Evolutionary conservation across 257 asterid genomes (phyloP).

Genomic region (Verbascum thapsus): DNA sequence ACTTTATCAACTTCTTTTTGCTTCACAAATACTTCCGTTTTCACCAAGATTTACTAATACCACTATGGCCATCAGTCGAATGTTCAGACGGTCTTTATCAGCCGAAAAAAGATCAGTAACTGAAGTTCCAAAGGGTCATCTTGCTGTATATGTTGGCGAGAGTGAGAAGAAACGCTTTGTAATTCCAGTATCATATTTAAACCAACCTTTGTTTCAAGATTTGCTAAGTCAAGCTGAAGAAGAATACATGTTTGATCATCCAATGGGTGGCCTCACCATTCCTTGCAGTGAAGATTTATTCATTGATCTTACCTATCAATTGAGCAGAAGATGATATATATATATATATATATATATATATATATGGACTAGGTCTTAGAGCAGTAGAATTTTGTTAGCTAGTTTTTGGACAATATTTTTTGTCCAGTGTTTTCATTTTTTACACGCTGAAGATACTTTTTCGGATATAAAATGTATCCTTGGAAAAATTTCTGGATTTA

Average conservation of each 20-base stretch:
- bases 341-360: too few species aligned
- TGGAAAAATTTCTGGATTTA: not conserved
- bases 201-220: conserved; percentile 21
- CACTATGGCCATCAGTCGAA: conserved; percentile 20
- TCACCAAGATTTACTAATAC: not conserved
- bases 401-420: too few species aligned
- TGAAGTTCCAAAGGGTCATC: conserved; percentile 28
- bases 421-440: not conserved
- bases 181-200: conserved; percentile 28
- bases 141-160: conserved; percentile 28
- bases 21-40: not conserved
- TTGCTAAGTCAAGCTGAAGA: conserved; percentile 15
- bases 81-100: conserved; percentile 21
- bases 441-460: conserved; percentile 1
- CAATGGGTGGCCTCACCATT: conserved; percentile 34
- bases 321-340: conserved; percentile 9
- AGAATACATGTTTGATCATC: conserved; percentile 23
- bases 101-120: conserved; percentile 18
- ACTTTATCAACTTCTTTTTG: not conserved
- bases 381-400: not conserved
- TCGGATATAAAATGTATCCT: not conserved
- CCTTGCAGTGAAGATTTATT: conserved; percentile 35
- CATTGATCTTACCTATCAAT: conserved; percentile 22
- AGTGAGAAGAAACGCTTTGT: conserved; percentile 21
- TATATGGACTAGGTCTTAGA: not conserved